phyloP scores from a whole-genome alignment of 305 asterid species.

The Andrographis paniculata region DNA sequence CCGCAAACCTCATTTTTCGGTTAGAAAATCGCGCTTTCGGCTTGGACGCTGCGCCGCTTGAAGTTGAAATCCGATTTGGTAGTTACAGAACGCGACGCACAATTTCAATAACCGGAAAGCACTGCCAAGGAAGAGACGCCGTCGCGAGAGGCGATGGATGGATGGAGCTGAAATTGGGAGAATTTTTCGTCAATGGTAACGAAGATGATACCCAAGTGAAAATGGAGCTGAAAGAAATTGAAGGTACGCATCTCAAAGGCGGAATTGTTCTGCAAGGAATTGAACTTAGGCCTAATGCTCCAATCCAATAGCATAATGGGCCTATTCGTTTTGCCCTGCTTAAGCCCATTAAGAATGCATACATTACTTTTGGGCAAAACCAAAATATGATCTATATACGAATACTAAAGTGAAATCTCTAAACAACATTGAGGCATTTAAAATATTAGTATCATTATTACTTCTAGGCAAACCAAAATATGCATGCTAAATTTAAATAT shows the following conservation, averaged over 20 bases:
- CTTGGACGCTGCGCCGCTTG: conserved; percentile 26
- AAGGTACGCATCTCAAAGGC: conserved; percentile 7
- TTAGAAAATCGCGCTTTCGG: conserved; percentile 52
- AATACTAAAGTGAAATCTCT: no score
- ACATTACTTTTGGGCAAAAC: no score
- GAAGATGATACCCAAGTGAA: neutral
- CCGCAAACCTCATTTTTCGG: conserved; percentile 45
- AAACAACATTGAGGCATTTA: no score
- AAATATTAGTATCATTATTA: no score
- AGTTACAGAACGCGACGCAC: conserved; percentile 22
- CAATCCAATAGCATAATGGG: no score
- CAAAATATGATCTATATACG: no score
- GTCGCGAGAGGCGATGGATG: conserved; percentile 45
- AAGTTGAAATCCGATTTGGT: conserved; percentile 34
- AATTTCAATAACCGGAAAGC: conserved; percentile 18
- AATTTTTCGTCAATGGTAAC: neutral
- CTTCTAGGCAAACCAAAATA: no score
- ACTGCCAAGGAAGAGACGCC: conserved; percentile 12
- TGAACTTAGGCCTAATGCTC: conserved; percentile 3
- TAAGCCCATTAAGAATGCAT: no score
- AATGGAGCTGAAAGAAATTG: conserved; percentile 3
- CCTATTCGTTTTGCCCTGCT: no score
- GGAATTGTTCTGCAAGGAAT: conserved; percentile 4
- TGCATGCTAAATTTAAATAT: no score
- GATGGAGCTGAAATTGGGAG: conserved; percentile 10